Conservation (phyloP, 129 eudicot species). For the Sambucus nigra region DNA sequence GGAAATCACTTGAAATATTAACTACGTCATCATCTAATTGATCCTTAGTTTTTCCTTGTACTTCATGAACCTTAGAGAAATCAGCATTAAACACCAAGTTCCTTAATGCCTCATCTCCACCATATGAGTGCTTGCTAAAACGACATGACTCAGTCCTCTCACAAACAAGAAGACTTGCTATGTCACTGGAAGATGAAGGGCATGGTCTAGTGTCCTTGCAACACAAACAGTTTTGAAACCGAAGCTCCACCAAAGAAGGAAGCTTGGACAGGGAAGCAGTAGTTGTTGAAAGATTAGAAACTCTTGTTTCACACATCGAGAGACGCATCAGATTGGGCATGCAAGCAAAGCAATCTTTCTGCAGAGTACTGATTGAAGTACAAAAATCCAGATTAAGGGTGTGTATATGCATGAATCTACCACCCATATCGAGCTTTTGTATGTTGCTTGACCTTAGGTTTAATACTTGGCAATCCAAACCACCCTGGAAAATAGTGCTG, state of each 20-base stretch:
- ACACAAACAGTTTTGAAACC: constrained; percentile 59
- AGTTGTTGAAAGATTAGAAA: constrained; percentile 56
- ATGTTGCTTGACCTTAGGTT: constrained; percentile 37
- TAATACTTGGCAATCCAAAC: constrained; percentile 39
- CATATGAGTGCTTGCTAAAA: neutral
- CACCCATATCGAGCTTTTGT: constrained; percentile 39
- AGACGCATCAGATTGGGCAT: constrained; percentile 56
- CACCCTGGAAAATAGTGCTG: constrained; percentile 45
- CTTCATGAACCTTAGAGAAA: neutral
- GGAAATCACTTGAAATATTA: neutral
- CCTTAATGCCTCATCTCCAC: neutral
- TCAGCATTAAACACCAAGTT: neutral
- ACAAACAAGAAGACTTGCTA: neutral
- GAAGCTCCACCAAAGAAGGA: constrained; percentile 43
- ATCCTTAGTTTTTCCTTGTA: neutral
- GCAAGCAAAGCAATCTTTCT: constrained; percentile 45
- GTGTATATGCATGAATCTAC: constrained; percentile 43
- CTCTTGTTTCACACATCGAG: constrained; percentile 55
- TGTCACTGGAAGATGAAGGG: constrained; percentile 13
- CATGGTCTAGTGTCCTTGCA: constrained; percentile 54
- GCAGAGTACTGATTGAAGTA: constrained; percentile 42
- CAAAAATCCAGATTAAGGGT: constrained; percentile 68
- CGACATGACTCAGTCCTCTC: neutral
- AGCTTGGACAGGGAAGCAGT: constrained; percentile 49
- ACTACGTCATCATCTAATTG: too few relatives aligned